Percentiles rank a stretch among this genome's conserved stretches.
phyloP scores from a whole-genome alignment of 148 eudicot species.

The Rhododendron ovatum region DNA sequence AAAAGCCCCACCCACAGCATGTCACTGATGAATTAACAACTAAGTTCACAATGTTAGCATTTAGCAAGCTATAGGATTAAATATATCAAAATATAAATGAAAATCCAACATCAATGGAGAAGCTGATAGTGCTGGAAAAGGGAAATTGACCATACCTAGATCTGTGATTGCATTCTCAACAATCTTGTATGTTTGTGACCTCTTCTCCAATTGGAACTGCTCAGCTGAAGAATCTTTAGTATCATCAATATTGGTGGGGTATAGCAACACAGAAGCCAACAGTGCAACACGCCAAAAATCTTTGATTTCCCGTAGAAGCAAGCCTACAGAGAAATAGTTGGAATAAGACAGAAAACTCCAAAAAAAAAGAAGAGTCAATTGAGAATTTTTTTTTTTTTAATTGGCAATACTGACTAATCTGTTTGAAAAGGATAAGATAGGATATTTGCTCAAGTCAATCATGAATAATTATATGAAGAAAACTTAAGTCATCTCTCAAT shows the following conservation, averaged over 20 bases:
- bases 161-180: constrained; percentile 48
- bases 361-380: background rate
- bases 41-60: background rate
- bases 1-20: background rate
- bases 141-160: constrained; percentile 35
- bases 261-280: constrained; percentile 51
- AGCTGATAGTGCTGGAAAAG: background rate
- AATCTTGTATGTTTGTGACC: constrained; percentile 33
- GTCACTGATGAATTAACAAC: background rate
- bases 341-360: background rate
- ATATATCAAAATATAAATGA: background rate
- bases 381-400: background rate
- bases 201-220: constrained; percentile 39
- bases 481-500: background rate
- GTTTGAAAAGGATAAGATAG: background rate
- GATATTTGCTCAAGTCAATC: background rate
- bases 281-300: constrained; percentile 82
- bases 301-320: constrained; percentile 81
- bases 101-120: background rate
- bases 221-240: constrained; percentile 25
- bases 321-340: constrained; percentile 31
- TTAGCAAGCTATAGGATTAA: background rate
- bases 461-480: background rate
- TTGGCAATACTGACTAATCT: background rate
- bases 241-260: constrained; percentile 27